These are phyloP conservation scores for Calocybe cyanea DNA, from an alignment of 768 basidiomycete species.

Conservation along the genomic window DNA sequence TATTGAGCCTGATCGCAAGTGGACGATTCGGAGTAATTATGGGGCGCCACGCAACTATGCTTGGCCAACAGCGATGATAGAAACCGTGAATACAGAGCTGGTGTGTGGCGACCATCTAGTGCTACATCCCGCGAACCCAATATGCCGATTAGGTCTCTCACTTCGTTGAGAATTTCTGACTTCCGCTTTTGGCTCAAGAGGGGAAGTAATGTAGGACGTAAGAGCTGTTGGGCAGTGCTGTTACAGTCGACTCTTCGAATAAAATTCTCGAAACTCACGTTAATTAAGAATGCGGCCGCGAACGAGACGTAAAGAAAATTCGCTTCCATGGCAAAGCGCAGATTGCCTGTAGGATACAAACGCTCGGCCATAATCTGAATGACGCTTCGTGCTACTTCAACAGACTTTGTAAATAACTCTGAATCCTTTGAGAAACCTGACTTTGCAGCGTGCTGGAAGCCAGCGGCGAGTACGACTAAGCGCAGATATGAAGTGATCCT, in stretches of 20 bases:
- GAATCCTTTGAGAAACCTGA: constrained; percentile 36
- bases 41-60: constrained; percentile 20
- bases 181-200: constrained; percentile 38
- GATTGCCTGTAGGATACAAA: constrained; percentile 49
- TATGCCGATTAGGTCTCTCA: constrained; percentile 40
- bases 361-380: constrained; percentile 51
- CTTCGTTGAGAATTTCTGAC: constrained; percentile 37
- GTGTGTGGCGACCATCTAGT: constrained; percentile 53
- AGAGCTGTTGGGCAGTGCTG: constrained; percentile 29
- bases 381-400: constrained; percentile 53
- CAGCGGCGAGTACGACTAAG: constrained; percentile 52
- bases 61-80: constrained; percentile 43
- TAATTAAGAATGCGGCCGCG: constrained; percentile 57
- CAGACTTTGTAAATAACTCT: constrained; percentile 41
- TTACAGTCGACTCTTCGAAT: background rate
- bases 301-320: constrained; percentile 52
- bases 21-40: background rate
- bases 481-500: constrained; percentile 55
- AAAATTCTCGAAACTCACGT: constrained; percentile 34
- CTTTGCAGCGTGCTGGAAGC: constrained; percentile 46
- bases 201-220: constrained; percentile 45
- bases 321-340: constrained; percentile 54
- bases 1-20: constrained; percentile 19
- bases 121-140: constrained; percentile 47
- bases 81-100: constrained; percentile 56